Base-by-base conservation (phyloP, 1,139 yeast genomes). In the Candida labiduridarum region DNA sequence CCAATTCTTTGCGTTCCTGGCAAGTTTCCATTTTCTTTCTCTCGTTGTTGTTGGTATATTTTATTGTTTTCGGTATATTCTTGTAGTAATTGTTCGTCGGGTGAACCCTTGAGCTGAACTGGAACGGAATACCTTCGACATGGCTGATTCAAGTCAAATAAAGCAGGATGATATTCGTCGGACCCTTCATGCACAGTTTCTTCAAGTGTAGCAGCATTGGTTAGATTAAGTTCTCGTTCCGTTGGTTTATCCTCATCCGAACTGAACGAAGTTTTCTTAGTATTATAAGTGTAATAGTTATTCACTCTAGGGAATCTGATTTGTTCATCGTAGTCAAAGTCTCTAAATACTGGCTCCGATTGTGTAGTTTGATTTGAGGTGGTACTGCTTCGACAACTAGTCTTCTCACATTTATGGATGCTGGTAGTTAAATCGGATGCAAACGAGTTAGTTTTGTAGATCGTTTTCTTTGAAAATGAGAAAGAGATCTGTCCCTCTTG, bases 281-380 rank as follows among this genome's bases (percentile, higher is more conserved):
- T 46, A 11, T 49, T 46, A 46, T 66, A 65, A 0, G 72, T 64
- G 48, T 62, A 64, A 49, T 61, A 64, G 55, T 59, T 65, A 40
- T 64, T 64, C 69, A 75, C 72, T 39, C 79, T 57, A 4, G 80
- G 80, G 27, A 77, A 78, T 52, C 80, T 58, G 43, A 76, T 76
- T 56, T 73, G 78, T 52, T 76, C 77, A 52, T 75, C 75, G 53
- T 74, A 74, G 56, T 75, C 71, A 47, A 72, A 61, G 45, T 68
- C 67, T 45, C 64, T 65, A 44, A 60, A 58, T 29, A 57, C 44
- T 7, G 44, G 45, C 15, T 45, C 43, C n/a, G 33, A 22, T 27
- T 19, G 18, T 1, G 48, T 35, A n/a, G 31, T 34, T 9, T 40
- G 44, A 4, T 22, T 53, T 11, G 57, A 52, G 35, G 45, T 57